Evolutionary conservation across 2,329 filamentous ascomycete genomes (phyloP).

Genomic region (Xenoacremonium recifei): DNA sequence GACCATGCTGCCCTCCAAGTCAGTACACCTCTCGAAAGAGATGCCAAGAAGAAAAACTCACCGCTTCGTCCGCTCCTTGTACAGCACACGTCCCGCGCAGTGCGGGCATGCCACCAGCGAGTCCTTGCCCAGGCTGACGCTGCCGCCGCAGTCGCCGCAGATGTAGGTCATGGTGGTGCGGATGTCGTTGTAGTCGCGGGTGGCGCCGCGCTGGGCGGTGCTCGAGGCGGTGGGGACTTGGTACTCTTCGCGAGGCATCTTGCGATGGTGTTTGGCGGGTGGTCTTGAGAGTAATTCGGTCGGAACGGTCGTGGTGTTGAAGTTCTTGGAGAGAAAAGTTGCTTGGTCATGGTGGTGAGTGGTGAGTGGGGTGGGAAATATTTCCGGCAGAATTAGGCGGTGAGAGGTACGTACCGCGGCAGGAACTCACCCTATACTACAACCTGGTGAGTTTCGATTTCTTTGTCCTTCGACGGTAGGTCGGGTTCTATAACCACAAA

Average conservation of each 20-base stretch:
- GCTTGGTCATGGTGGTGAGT: slow-evolving; percentile 7
- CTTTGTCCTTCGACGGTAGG: no score
- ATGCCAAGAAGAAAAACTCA: slow-evolving; percentile 44
- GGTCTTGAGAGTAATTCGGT: not conserved
- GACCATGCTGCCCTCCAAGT: slow-evolving; percentile 69
- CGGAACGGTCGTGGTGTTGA: slow-evolving; percentile 1
- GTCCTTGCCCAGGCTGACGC: slow-evolving; percentile 40
- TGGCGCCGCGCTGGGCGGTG: slow-evolving; percentile 41
- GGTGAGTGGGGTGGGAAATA: slow-evolving; percentile 1
- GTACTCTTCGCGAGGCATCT: slow-evolving; percentile 74
- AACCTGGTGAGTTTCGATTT: no score
- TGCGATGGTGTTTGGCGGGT: not conserved
- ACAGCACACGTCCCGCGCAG: slow-evolving; percentile 91
- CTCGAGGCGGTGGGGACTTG: slow-evolving; percentile 62
- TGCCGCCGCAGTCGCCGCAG: slow-evolving; percentile 44
- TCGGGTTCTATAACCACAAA: no score
- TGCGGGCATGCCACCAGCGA: slow-evolving; percentile 49
- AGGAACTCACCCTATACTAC: no score
- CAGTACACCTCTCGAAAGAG: slow-evolving; percentile 2
- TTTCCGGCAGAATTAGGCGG: slow-evolving; percentile 3
- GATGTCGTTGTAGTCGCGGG: slow-evolving; percentile 38
- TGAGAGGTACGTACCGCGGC: slow-evolving; percentile 4
- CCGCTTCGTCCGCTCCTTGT: slow-evolving; percentile 98
- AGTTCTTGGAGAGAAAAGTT: slow-evolving; percentile 1
- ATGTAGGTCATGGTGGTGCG: slow-evolving; percentile 38